A percentile compares a stretch with the other conserved stretches of the same genome.
Evolutionary conservation across 768 basidiomycete species (phyloP).

Genomic region (Lentinula detonsa): DNA sequence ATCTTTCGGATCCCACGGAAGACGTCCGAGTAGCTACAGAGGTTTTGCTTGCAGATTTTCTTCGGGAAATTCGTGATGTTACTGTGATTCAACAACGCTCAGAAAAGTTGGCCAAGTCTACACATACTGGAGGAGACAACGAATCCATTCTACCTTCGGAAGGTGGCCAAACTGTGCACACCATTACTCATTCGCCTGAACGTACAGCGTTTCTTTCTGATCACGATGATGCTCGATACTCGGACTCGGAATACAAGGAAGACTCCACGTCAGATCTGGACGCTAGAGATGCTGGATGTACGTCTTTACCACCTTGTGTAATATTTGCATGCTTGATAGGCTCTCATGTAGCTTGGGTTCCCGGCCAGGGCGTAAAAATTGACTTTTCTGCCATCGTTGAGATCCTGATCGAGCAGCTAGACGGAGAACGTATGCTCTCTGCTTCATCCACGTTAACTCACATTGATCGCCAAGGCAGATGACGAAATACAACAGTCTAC

Average conservation of each 20-base stretch:
- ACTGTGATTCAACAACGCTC: slow-evolving; percentile 65
- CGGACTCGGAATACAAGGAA: slow-evolving; percentile 38
- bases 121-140: slow-evolving; percentile 27
- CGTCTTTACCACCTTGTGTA: slow-evolving; percentile 9
- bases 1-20: slow-evolving; percentile 90
- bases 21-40: slow-evolving; percentile 92
- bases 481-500: slow-evolving; percentile 94
- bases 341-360: slow-evolving; percentile 63
- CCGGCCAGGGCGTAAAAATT: slow-evolving; percentile 89
- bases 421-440: slow-evolving; percentile 64
- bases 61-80: slow-evolving; percentile 86
- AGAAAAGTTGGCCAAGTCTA: slow-evolving; percentile 46
- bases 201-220: slow-evolving; percentile 51
- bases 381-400: slow-evolving; percentile 92
- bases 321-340: slow-evolving; percentile 4
- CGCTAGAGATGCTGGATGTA: slow-evolving; percentile 62
- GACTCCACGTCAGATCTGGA: slow-evolving; percentile 45
- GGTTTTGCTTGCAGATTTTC: slow-evolving; percentile 80
- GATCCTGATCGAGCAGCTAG: slow-evolving; percentile 84
- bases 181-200: slow-evolving; percentile 42
- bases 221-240: slow-evolving; percentile 35
- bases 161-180: slow-evolving; percentile 7
- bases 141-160: slow-evolving; percentile 40
- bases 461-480: slow-evolving; percentile 39
- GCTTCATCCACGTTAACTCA: slow-evolving; percentile 1